These are phyloP conservation scores for Geranium incanum DNA, from an alignment of 441 rosid species.

Conservation along the genomic window DNA sequence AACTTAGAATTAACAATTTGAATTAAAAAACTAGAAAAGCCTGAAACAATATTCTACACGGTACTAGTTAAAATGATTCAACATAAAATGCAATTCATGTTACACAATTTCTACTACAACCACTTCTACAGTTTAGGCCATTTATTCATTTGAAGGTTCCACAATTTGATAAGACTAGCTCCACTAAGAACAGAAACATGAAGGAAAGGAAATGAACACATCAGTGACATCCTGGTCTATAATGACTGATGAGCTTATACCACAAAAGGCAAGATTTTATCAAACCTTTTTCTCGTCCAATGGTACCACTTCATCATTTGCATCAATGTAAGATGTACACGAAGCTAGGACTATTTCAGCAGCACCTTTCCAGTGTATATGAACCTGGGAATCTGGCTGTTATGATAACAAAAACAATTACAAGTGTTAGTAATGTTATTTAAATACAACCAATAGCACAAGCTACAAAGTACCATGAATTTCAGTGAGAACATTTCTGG, in stretches of 20 bases:
- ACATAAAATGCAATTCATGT: not conserved
- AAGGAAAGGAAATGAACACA: not conserved
- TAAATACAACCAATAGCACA: not conserved
- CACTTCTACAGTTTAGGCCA: not conserved
- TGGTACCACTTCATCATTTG: slow-evolving; percentile 41
- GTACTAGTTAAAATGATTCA: not conserved
- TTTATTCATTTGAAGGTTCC: not conserved
- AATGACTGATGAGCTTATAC: not conserved
- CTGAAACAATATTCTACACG: not conserved
- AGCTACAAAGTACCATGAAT: not conserved
- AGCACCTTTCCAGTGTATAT: slow-evolving; percentile 98
- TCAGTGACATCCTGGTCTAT: not conserved
- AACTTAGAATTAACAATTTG: not conserved
- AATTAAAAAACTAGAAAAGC: not conserved
- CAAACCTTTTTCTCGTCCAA: slow-evolving; percentile 58
- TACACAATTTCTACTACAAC: not conserved
- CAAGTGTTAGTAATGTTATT: not conserved
- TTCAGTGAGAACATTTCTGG: slow-evolving; percentile 10
- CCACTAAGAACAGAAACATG: not conserved
- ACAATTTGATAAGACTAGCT: not conserved
- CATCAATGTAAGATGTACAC: slow-evolving; percentile 65
- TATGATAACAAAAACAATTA: slow-evolving; percentile 16
- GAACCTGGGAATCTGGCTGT: slow-evolving; percentile 65
- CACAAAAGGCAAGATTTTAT: slow-evolving; percentile 3
- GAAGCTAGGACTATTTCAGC: slow-evolving; percentile 86